Percentiles rank a stretch among this genome's conserved stretches.
These are phyloP conservation scores for Diplodia corticola DNA, from an alignment of 2,329 filamentous ascomycete genomes.

Conservation along the genomic window DNA sequence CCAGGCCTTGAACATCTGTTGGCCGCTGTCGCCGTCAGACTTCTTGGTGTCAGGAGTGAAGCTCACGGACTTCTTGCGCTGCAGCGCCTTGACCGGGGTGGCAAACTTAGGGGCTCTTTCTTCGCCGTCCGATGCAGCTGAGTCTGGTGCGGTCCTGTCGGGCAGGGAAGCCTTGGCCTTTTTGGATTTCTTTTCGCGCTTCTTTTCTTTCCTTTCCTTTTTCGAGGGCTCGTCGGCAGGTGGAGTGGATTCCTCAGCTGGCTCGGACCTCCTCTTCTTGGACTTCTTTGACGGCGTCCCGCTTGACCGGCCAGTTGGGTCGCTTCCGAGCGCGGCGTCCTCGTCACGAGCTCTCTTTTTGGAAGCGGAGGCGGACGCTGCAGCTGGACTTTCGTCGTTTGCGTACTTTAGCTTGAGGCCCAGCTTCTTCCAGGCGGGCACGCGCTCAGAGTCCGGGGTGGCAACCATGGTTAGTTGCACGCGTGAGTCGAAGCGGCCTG, in stretches of 20 bases:
- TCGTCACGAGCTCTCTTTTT: slow-evolving; percentile 14
- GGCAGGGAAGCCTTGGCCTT: background rate
- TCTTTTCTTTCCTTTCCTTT: slow-evolving; percentile 29
- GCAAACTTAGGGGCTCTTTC: background rate
- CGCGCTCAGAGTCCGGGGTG: slow-evolving; percentile 26
- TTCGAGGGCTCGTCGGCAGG: slow-evolving; percentile 1
- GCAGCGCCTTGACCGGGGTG: slow-evolving; percentile 14
- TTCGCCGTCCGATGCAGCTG: background rate
- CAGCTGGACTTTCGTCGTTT: slow-evolving; percentile 8
- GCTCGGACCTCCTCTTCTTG: slow-evolving; percentile 15
- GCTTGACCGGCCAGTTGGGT: background rate
- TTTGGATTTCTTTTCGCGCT: slow-evolving; percentile 15
- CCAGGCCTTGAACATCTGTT: slow-evolving; percentile 55
- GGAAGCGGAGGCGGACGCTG: background rate
- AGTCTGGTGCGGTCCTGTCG: background rate
- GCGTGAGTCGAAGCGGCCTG: background rate
- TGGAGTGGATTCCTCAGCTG: background rate
- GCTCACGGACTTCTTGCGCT: slow-evolving; percentile 59
- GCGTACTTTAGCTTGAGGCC: slow-evolving; percentile 60
- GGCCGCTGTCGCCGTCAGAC: slow-evolving; percentile 56
- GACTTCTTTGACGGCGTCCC: slow-evolving; percentile 12
- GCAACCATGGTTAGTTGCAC: background rate
- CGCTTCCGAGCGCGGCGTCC: background rate
- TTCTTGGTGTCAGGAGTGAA: slow-evolving; percentile 65
- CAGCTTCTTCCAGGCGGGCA: slow-evolving; percentile 62